phyloP scores from a whole-genome alignment of 2,329 filamentous ascomycete species.

The Dactylellina cionopaga region DNA sequence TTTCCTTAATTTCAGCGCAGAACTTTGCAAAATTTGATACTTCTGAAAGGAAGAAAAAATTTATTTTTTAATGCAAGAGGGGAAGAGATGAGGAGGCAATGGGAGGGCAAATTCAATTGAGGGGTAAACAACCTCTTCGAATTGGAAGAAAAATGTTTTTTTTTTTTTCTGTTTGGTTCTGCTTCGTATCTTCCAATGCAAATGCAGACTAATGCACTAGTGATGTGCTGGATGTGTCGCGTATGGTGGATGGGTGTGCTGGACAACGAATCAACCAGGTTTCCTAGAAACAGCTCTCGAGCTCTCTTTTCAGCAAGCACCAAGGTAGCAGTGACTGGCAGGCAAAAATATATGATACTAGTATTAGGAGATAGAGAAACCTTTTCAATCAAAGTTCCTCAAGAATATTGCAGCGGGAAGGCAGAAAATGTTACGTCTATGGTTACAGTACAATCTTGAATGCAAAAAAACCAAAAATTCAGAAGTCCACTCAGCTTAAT shows the following conservation, averaged over 20 bases:
- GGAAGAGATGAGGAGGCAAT: conserved; percentile 49
- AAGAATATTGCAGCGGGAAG: conserved; percentile 2
- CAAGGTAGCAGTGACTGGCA: too few species aligned
- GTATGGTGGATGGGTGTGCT: conserved; percentile 35
- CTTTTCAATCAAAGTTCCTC: not conserved
- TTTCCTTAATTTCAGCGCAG: not conserved
- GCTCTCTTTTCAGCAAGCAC: conserved; percentile 38
- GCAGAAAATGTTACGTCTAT: not conserved
- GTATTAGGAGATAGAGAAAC: conserved; percentile 18
- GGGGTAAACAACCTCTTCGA: conserved; percentile 42
- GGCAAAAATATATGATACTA: conserved; percentile 17
- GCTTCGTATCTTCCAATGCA: conserved; percentile 31
- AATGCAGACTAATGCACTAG: conserved; percentile 41
- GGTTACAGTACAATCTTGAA: not conserved
- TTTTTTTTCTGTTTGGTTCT: too few species aligned
- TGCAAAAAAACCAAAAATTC: conserved; percentile 3
- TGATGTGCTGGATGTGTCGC: conserved; percentile 39
- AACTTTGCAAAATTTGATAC: not conserved
- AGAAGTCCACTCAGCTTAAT: conserved; percentile 38
- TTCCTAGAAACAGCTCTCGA: conserved; percentile 38
- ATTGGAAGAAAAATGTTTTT: conserved; percentile 25
- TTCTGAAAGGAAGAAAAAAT: not conserved
- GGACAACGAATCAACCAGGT: conserved; percentile 50
- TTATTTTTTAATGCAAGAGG: conserved; percentile 12
- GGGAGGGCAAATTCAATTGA: conserved; percentile 26